Conservation (phyloP, 148 eudicot species). For the Rhododendron mucronatum region DNA sequence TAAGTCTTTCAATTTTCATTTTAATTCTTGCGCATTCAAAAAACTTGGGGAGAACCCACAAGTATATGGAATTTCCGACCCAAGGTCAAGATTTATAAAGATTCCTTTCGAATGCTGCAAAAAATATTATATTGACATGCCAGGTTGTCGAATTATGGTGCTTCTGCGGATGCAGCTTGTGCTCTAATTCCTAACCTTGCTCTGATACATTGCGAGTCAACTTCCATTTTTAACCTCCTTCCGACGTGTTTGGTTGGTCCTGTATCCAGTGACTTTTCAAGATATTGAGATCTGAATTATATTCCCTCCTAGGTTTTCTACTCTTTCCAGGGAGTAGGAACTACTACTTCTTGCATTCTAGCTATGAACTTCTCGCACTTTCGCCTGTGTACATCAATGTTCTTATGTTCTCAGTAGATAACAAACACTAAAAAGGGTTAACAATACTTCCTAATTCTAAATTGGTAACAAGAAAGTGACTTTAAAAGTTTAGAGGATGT, state of each 20-base stretch:
- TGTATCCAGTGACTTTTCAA: not conserved
- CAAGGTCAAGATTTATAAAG: not conserved
- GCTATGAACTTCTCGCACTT: not conserved
- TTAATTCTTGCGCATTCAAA: not conserved
- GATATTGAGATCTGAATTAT: not conserved
- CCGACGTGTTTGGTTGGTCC: not conserved
- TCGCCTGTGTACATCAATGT: not conserved
- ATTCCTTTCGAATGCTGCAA: not conserved
- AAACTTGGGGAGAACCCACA: not conserved
- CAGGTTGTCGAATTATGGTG: not conserved
- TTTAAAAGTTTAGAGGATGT: not conserved
- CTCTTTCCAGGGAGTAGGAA: not conserved
- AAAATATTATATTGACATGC: not conserved
- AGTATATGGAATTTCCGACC: not conserved
- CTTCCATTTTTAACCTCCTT: not conserved
- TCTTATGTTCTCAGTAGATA: not conserved
- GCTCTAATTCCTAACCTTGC: not conserved
- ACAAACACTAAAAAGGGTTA: not conserved
- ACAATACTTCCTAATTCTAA: not conserved
- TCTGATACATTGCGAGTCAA: not conserved
- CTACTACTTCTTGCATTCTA: not conserved
- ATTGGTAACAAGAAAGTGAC: not conserved
- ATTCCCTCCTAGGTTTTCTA: not conserved
- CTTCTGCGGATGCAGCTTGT: not conserved
- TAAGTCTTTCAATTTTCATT: conserved; percentile 24